Conservation (phyloP, 345 rosid species). For the Salix purpurea region DNA sequence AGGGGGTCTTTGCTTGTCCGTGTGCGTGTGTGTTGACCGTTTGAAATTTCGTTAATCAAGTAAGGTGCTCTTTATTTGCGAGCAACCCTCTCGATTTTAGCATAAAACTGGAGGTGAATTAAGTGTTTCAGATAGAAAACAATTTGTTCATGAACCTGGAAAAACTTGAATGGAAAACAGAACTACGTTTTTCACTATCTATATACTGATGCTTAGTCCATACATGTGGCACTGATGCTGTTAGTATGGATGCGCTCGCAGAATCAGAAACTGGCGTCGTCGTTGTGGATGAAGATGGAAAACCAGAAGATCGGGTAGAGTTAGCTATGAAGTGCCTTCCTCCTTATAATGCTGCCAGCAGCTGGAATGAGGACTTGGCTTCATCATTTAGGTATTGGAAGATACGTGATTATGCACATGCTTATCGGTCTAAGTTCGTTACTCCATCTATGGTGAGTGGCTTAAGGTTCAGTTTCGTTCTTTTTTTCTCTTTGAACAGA, state of each 20-base stretch:
- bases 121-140: too few species aligned
- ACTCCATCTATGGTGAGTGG: conserved; percentile 60
- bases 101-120: too few species aligned
- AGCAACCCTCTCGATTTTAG: too few species aligned
- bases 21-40: too few species aligned
- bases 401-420: conserved; percentile 82
- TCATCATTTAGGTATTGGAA: conserved; percentile 69
- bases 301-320: conserved; percentile 60
- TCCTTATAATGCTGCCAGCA: conserved; percentile 46
- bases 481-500: not conserved
- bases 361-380: conserved; percentile 30
- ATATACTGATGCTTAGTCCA: not conserved
- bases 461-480: not conserved
- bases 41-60: too few species aligned
- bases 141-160: not conserved
- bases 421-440: conserved; percentile 65
- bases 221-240: not conserved
- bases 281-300: conserved; percentile 51
- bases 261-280: conserved; percentile 53
- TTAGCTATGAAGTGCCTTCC: conserved; percentile 71
- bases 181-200: not conserved
- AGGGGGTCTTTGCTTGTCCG: too few species aligned
- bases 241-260: conserved; percentile 26
- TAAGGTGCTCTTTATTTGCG: too few species aligned
- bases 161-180: not conserved